A percentile compares a stretch with the other conserved stretches of the same genome.
phyloP scores from a whole-genome alignment of 1,284 basidiomycete genomes.

The Apiotrichum gamsii region DNA sequence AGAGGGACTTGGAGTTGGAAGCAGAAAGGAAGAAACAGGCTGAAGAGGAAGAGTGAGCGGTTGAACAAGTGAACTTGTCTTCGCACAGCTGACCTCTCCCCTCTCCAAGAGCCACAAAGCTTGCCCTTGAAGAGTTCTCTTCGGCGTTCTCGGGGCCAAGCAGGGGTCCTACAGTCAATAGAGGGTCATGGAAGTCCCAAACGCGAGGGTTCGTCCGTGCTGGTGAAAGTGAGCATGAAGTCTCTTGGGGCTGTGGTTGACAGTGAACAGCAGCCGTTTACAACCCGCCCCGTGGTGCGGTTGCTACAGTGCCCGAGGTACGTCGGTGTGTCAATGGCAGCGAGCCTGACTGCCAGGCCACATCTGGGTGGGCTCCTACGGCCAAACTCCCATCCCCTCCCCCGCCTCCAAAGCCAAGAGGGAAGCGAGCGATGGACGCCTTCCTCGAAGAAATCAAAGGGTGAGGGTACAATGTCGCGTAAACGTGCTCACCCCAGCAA shows the following conservation, averaged over 20 bases:
- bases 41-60: slow-evolving; percentile 57
- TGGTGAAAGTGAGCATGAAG: slow-evolving; percentile 41
- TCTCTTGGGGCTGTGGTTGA: slow-evolving; percentile 14
- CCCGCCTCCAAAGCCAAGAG: slow-evolving; percentile 65
- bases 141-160: slow-evolving; percentile 10
- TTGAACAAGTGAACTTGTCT: background rate
- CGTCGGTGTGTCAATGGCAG: too few relatives aligned
- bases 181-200: background rate
- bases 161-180: slow-evolving; percentile 6
- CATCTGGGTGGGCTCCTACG: slow-evolving; percentile 73
- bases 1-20: slow-evolving; percentile 83
- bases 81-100: background rate
- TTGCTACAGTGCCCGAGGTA: too few relatives aligned
- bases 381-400: slow-evolving; percentile 48
- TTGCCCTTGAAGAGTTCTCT: slow-evolving; percentile 10
- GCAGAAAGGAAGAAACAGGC: slow-evolving; percentile 77
- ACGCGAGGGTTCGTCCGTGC: slow-evolving; percentile 63
- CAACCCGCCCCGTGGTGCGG: background rate
- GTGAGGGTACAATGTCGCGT: slow-evolving; percentile 47
- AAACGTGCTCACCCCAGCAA: slow-evolving; percentile 62
- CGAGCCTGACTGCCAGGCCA: too few relatives aligned
- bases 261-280: background rate
- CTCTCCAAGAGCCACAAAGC: background rate
- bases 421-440: slow-evolving; percentile 85
- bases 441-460: slow-evolving; percentile 90